Evolutionary conservation across 768 basidiomycete species (phyloP), one percentile per base, ranked within the genome.

Genomic region (Agaricus sinodeliciosus): DNA sequence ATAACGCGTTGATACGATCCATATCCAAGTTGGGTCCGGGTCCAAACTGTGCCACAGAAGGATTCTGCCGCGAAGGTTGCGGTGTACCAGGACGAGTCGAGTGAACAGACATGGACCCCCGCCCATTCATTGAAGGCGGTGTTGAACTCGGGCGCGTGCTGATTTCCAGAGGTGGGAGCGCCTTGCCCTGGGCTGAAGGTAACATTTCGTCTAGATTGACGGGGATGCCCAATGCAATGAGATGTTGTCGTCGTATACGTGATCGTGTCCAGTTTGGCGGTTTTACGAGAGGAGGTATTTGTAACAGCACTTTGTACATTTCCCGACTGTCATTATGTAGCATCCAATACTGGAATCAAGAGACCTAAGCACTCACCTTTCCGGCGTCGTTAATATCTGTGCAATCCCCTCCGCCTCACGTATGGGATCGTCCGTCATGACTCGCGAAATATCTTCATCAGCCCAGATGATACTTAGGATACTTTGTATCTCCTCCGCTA

Each of bases 261-360:
- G 93, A 95, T 43, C 92, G 85, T 47, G 84, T 94, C 94, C 94
- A 97, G 60, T 90, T 94, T 49, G 92, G 84, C n/a, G 90, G 85
- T 64, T 87, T 84, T 42, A 80, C 85, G 9, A 84, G 79, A 31
- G 89, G 85, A 2, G 87, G 82, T 0, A 84, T 77, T 57, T 85
- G 77, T 36, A 90, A 64, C 15, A 94, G 75, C 55, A 77, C 72
- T 52, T 82, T 81, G 67, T 92, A 91, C 49, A 92, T 68, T 56
- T 85, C 78, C 44, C 92, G 92, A 66, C 94, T 95, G 58, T 47
- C 26, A 47, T 39, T 45, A 53, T 28, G 54, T 59, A 43, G 61
- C 43, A 57, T 60, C 37, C 50, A 50, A 47, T 39, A 37, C 16
- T 15, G 6, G 41, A 35, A 16, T 18, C 2, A 16, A 45, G 25